These are phyloP conservation scores for Antarctomyces pellizariae DNA, from an alignment of 495 filamentous ascomycete species.

Conservation along the genomic window DNA sequence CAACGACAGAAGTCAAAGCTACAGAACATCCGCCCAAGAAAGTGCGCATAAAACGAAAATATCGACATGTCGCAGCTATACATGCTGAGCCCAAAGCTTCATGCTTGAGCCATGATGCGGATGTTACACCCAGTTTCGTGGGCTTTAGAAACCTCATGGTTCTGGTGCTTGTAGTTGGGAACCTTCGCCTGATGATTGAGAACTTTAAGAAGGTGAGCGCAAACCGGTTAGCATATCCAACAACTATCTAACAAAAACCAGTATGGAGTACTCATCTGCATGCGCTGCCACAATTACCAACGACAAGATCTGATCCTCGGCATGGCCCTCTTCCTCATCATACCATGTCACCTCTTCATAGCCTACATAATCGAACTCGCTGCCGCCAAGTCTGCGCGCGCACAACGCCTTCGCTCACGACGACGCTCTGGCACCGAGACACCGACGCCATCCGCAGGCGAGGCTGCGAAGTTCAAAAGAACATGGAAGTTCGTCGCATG, in stretches of 20 bases:
- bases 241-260: slow-evolving; percentile 16
- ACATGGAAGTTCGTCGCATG: slow-evolving; percentile 60
- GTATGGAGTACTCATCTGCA: slow-evolving; percentile 86
- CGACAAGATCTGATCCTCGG: slow-evolving; percentile 55
- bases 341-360: slow-evolving; percentile 72
- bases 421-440: slow-evolving; percentile 25
- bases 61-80: slow-evolving; percentile 71
- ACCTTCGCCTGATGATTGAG: slow-evolving; percentile 80
- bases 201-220: slow-evolving; percentile 73
- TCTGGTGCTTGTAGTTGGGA: slow-evolving; percentile 78
- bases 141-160: slow-evolving; percentile 95
- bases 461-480: slow-evolving; percentile 33
- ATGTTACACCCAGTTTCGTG: slow-evolving; percentile 54
- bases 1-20: too few relatives aligned
- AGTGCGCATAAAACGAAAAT: slow-evolving; percentile 24
- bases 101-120: slow-evolving; percentile 63
- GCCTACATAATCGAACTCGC: slow-evolving; percentile 71
- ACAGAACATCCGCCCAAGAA: too few relatives aligned
- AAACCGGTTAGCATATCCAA: slow-evolving; percentile 2
- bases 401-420: slow-evolving; percentile 35
- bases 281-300: slow-evolving; percentile 74
- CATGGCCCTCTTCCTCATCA: slow-evolving; percentile 51
- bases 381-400: slow-evolving; percentile 52
- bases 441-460: slow-evolving; percentile 28
- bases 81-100: slow-evolving; percentile 51